Evolutionary conservation across 257 asterid genomes (phyloP).

Genomic region (Pogostemon cablin): DNA sequence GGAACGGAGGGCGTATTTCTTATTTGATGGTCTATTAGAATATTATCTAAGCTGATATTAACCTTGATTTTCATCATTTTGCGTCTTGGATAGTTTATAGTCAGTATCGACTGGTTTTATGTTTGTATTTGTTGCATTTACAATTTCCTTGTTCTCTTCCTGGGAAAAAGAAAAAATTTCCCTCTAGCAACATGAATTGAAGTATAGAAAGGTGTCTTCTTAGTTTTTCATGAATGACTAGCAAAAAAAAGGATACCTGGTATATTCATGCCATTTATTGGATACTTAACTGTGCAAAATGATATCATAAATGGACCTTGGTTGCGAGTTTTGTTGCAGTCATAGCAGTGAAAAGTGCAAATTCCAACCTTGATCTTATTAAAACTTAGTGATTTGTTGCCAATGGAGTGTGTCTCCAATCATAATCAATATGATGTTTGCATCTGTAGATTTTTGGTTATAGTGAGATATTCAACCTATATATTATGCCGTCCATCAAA

Average conservation of each 20-base stretch:
- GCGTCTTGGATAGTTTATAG: slow-evolving; percentile 7
- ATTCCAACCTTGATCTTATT: not conserved
- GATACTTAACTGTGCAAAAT: slow-evolving; percentile 1
- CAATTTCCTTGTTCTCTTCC: slow-evolving; percentile 8
- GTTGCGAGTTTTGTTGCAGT: slow-evolving; percentile 6
- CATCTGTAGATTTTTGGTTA: slow-evolving; percentile 15
- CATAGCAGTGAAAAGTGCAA: slow-evolving; percentile 13
- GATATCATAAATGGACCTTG: not conserved
- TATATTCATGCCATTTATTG: not conserved
- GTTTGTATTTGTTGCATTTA: slow-evolving; percentile 9
- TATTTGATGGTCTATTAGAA: not conserved
- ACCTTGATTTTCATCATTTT: slow-evolving; percentile 17
- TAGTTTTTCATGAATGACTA: slow-evolving; percentile 23
- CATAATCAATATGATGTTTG: slow-evolving; percentile 8
- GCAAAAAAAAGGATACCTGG: not conserved
- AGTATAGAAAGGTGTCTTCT: slow-evolving; percentile 7
- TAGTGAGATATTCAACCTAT: slow-evolving; percentile 6
- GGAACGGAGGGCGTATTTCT: not conserved
- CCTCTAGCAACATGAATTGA: not conserved
- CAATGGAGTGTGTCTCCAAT: slow-evolving; percentile 9
- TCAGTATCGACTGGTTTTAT: slow-evolving; percentile 8
- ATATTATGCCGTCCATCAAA: slow-evolving; percentile 1
- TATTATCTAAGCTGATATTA: not conserved
- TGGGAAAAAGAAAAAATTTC: not conserved
- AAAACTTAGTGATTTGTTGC: not conserved